Percentiles rank a stretch among this genome's conserved stretches.
phyloP scores from a whole-genome alignment of 2,329 filamentous ascomycete genomes.

The Cryphonectria carpinicola region DNA sequence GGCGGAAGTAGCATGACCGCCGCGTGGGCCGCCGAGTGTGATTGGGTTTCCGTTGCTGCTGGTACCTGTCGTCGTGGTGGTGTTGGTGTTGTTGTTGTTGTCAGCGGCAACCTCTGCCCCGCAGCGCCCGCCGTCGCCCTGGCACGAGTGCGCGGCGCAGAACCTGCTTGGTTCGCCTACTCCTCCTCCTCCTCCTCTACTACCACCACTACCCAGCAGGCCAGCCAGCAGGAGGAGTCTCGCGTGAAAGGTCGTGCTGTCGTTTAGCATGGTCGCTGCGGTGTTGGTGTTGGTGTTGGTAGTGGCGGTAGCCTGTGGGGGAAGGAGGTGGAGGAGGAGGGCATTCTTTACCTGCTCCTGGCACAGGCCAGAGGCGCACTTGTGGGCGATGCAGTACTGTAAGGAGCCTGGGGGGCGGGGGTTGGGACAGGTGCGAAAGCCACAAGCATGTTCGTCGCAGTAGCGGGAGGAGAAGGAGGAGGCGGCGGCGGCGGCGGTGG shows the following conservation, averaged over 20 bases:
- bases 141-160: slow-evolving; percentile 26
- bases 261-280: background rate
- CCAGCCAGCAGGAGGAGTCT: slow-evolving; percentile 4
- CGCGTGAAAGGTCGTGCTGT: background rate
- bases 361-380: slow-evolving; percentile 33
- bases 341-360: slow-evolving; percentile 25
- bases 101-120: slow-evolving; percentile 5
- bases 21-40: background rate
- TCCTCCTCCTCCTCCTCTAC: background rate
- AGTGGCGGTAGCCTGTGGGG: background rate
- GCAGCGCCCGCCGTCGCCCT: slow-evolving; percentile 19
- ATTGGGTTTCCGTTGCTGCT: too few relatives aligned
- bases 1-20: background rate
- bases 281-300: background rate
- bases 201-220: background rate
- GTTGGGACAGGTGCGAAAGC: slow-evolving; percentile 24
- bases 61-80: too few relatives aligned
- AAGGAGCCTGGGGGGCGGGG: slow-evolving; percentile 16
- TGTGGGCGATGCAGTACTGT: slow-evolving; percentile 34
- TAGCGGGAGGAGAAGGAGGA: slow-evolving; percentile 10
- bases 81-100: background rate
- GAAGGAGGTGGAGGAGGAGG: slow-evolving; percentile 5
- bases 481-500: background rate
- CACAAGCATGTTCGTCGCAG: slow-evolving; percentile 29
- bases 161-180: background rate